These are phyloP conservation scores for Stemphylium beticola DNA, from an alignment of 2,329 filamentous ascomycete genomes.

Conservation along the genomic window DNA sequence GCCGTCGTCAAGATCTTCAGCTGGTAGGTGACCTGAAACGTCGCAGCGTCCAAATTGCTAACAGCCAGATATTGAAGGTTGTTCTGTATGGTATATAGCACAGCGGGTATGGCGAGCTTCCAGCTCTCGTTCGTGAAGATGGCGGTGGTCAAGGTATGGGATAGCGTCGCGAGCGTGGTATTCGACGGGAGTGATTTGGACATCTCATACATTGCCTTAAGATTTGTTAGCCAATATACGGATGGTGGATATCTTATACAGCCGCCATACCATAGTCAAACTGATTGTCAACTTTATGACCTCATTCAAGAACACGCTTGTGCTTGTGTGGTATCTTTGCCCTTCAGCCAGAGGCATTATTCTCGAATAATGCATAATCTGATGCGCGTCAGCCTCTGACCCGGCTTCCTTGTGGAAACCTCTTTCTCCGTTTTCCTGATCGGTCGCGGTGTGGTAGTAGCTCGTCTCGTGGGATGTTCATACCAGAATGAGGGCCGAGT, in stretches of 20 bases:
- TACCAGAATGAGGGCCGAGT: constrained; percentile 78
- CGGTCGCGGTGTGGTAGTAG: constrained; percentile 1
- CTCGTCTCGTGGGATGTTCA: constrained; percentile 28
- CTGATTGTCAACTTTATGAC: constrained; percentile 88
- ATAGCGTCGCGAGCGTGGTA: constrained; percentile 79
- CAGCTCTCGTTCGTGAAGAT: constrained; percentile 92
- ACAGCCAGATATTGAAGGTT: constrained; percentile 92
- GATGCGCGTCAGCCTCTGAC: constrained; percentile 19
- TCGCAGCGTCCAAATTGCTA: constrained; percentile 87
- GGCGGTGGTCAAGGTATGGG: constrained; percentile 77
- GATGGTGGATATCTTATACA: too few relatives aligned
- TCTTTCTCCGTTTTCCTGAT: background rate
- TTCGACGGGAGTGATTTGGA: constrained; percentile 78
- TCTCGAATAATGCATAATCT: constrained; percentile 94
- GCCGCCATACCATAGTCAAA: constrained; percentile 66
- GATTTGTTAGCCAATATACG: background rate
- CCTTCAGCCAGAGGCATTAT: constrained; percentile 86
- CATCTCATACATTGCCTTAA: constrained; percentile 77
- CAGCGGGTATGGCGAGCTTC: constrained; percentile 90
- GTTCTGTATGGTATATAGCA: constrained; percentile 89
- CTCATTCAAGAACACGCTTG: constrained; percentile 92
- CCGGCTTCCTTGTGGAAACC: background rate
- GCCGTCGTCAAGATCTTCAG: constrained; percentile 93
- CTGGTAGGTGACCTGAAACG: constrained; percentile 93
- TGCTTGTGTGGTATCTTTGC: constrained; percentile 90